Conservation (phyloP, 495 filamentous ascomycete genomes). For the Neurospora sp. region DNA sequence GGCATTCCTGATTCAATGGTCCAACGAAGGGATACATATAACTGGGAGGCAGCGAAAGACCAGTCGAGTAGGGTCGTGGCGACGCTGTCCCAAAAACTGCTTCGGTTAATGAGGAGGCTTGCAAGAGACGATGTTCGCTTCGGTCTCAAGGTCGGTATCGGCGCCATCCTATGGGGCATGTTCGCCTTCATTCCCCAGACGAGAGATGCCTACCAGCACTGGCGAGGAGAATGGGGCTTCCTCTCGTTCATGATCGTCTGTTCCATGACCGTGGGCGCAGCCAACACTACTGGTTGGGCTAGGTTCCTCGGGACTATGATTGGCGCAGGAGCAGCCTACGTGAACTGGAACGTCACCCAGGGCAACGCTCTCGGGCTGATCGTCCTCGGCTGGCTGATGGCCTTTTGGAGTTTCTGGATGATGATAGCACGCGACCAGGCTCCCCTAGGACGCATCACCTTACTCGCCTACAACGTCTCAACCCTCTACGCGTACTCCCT, state of each 20-base stretch:
- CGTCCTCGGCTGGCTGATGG: constrained; percentile 69
- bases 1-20: constrained; percentile 38
- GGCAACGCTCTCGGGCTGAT: constrained; percentile 66
- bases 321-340: constrained; percentile 63
- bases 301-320: constrained; percentile 83
- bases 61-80: constrained; percentile 26
- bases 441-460: constrained; percentile 82
- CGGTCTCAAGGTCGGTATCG: constrained; percentile 84
- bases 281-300: constrained; percentile 80
- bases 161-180: constrained; percentile 77
- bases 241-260: constrained; percentile 97
- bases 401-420: constrained; percentile 76
- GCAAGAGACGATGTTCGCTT: constrained; percentile 52
- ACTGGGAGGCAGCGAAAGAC: constrained; percentile 29
- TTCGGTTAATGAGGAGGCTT: constrained; percentile 31
- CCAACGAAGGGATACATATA: constrained; percentile 29
- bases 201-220: constrained; percentile 71
- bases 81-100: constrained; percentile 26
- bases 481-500: constrained; percentile 91
- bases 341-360: constrained; percentile 64
- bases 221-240: constrained; percentile 94
- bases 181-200: constrained; percentile 74
- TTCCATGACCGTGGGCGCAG: constrained; percentile 91
- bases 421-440: constrained; percentile 77
- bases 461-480: constrained; percentile 95